These are phyloP conservation scores for Fusarium udum DNA, from an alignment of 2,329 filamentous ascomycete genomes.

Conservation along the genomic window DNA sequence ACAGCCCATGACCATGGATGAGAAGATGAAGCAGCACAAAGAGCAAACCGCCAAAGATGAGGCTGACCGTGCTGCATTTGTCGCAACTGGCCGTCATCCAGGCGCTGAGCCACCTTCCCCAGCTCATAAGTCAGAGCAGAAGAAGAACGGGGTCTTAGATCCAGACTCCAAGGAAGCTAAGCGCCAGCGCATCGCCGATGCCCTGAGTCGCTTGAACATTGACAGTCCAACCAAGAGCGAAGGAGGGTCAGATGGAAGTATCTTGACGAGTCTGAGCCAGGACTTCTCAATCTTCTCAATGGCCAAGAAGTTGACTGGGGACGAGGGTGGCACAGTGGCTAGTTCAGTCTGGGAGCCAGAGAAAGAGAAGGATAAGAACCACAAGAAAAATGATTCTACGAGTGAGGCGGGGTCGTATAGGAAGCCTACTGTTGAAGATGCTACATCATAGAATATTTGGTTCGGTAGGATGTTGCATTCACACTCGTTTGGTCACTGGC, in stretches of 20 bases:
- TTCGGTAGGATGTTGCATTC: background rate
- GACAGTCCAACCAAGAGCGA: conserved; percentile 21
- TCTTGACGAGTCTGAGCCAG: conserved; percentile 33
- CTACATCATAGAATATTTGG: background rate
- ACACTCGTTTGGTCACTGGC: conserved; percentile 20
- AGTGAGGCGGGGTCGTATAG: conserved; percentile 37
- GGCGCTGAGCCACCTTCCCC: conserved; percentile 21
- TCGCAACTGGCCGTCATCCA: conserved; percentile 30
- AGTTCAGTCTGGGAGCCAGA: conserved; percentile 38
- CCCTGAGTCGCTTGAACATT: conserved; percentile 32
- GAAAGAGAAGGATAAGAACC: background rate
- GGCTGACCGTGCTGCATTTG: conserved; percentile 34
- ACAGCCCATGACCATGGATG: conserved; percentile 38
- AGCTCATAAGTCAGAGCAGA: conserved; percentile 1
- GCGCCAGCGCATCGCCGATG: conserved; percentile 34
- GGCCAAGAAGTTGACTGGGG: conserved; percentile 33
- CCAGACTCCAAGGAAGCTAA: conserved; percentile 29
- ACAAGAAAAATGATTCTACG: conserved; percentile 13
- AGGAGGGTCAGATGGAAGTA: conserved; percentile 22
- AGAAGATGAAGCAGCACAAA: conserved; percentile 46
- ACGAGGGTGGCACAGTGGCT: conserved; percentile 35
- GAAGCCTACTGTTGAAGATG: conserved; percentile 41
- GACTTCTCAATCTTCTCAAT: conserved; percentile 41
- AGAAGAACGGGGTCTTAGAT: conserved; percentile 1
- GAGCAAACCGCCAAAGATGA: conserved; percentile 34